A percentile compares a stretch with the other conserved stretches of the same genome.
Conservation (phyloP, 169 alveolate genomes). For the Plasmodium adleri region DNA sequence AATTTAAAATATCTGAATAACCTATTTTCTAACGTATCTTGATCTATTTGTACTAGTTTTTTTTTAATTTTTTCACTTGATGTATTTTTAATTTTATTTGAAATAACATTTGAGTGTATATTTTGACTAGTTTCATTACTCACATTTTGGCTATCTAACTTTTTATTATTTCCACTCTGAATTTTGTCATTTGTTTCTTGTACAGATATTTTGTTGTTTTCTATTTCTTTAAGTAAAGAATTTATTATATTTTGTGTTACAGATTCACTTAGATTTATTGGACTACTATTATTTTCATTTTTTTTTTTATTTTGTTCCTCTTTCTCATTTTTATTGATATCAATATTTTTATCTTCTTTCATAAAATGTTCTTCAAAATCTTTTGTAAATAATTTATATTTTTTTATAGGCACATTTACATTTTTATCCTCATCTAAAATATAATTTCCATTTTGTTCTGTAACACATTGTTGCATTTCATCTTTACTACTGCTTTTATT, state of each 20-base stretch:
- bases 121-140: neutral
- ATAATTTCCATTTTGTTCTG: slow-evolving; percentile 22
- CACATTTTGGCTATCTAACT: slow-evolving; percentile 5
- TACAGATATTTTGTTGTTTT: slow-evolving; percentile 28
- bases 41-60: slow-evolving; percentile 13
- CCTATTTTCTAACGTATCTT: slow-evolving; percentile 74
- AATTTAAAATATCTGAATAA: slow-evolving; percentile 79
- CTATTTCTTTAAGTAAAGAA: slow-evolving; percentile 57
- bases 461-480: neutral
- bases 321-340: slow-evolving; percentile 30
- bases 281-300: slow-evolving; percentile 9
- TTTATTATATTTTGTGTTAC: slow-evolving; percentile 47
- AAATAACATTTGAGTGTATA: neutral
- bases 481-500: slow-evolving; percentile 1
- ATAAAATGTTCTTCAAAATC: slow-evolving; percentile 74
- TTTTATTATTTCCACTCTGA: slow-evolving; percentile 14
- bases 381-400: slow-evolving; percentile 74
- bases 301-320: neutral
- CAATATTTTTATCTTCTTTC: slow-evolving; percentile 55
- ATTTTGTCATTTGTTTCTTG: neutral
- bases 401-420: slow-evolving; percentile 23
- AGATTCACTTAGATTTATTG: slow-evolving; percentile 3
- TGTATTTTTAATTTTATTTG: neutral
- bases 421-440: slow-evolving; percentile 22
- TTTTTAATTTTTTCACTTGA: slow-evolving; percentile 25